Percentiles rank a stretch among this genome's conserved stretches.
phyloP scores from a whole-genome alignment of 2,329 filamentous ascomycete genomes.

The Hortaea sp. region DNA sequence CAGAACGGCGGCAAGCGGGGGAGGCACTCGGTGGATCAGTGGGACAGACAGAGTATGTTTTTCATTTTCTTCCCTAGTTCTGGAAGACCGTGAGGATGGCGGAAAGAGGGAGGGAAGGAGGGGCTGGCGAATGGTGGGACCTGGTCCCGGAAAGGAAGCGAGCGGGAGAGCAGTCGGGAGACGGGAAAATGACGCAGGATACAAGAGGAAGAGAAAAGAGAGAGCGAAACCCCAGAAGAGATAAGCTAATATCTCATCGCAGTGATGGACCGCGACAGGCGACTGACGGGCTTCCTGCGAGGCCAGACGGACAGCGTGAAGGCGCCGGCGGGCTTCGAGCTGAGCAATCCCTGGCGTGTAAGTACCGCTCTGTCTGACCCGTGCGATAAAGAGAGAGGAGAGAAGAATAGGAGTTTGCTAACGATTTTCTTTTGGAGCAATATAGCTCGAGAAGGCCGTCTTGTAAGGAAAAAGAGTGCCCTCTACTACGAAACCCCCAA shows the following conservation, averaged over 20 bases:
- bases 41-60: slow-evolving; percentile 49
- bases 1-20: slow-evolving; percentile 54
- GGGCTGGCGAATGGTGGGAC: background rate
- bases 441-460: background rate
- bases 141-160: too few relatives aligned
- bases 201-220: background rate
- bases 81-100: too few relatives aligned
- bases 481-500: too few relatives aligned
- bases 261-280: slow-evolving; percentile 59
- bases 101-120: background rate
- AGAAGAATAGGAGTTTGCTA: background rate
- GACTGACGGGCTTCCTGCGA: slow-evolving; percentile 51
- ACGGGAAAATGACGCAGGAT: background rate
- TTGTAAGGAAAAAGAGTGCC: background rate
- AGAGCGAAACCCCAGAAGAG: background rate
- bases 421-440: background rate
- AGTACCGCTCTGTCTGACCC: slow-evolving; percentile 14
- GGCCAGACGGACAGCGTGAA: slow-evolving; percentile 51
- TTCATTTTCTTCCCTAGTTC: too few relatives aligned
- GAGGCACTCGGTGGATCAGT: slow-evolving; percentile 50
- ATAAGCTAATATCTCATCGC: slow-evolving; percentile 2
- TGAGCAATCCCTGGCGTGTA: slow-evolving; percentile 61
- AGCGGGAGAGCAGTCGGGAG: background rate
- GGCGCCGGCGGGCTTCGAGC: slow-evolving; percentile 53
- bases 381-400: background rate